Conservation (phyloP, 345 rosid genomes). For the Gossypium arboreum region DNA sequence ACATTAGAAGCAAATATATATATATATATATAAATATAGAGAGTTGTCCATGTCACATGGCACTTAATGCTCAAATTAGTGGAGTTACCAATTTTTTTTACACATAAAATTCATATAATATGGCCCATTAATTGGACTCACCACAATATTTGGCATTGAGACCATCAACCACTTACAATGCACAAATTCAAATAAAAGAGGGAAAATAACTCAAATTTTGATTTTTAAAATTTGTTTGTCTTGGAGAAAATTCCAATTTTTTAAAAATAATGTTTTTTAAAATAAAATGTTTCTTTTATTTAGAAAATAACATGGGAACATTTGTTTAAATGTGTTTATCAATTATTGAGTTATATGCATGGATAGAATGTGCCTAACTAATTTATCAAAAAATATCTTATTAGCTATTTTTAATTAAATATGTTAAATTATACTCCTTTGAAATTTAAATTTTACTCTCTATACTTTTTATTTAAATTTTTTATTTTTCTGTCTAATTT, state of each 20-base stretch:
- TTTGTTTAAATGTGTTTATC: too few species aligned
- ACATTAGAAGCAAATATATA: background rate
- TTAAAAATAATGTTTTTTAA: background rate
- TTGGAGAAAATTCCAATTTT: background rate
- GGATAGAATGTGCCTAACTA: too few species aligned
- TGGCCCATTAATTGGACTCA: background rate
- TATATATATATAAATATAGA: too few species aligned
- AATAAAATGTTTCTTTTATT: too few species aligned
- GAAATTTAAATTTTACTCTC: too few species aligned
- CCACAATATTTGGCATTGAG: background rate
- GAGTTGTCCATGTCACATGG: conserved; percentile 1
- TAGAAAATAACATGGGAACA: too few species aligned
- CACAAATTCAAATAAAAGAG: background rate
- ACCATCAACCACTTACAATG: background rate
- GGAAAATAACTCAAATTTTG: background rate
- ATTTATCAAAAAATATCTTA: too few species aligned
- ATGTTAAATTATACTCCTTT: too few species aligned
- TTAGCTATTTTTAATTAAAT: too few species aligned
- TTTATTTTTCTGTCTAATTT: too few species aligned
- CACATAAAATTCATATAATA: background rate
- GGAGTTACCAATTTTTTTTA: background rate
- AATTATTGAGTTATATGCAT: too few species aligned
- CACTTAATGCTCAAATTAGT: background rate
- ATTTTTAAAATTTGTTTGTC: background rate
- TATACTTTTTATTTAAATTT: too few species aligned